Percentiles rank a stretch among this genome's conserved stretches.
These are phyloP conservation scores for Penicillium tannophilum DNA, from an alignment of 495 filamentous ascomycete genomes.

Conservation along the genomic window DNA sequence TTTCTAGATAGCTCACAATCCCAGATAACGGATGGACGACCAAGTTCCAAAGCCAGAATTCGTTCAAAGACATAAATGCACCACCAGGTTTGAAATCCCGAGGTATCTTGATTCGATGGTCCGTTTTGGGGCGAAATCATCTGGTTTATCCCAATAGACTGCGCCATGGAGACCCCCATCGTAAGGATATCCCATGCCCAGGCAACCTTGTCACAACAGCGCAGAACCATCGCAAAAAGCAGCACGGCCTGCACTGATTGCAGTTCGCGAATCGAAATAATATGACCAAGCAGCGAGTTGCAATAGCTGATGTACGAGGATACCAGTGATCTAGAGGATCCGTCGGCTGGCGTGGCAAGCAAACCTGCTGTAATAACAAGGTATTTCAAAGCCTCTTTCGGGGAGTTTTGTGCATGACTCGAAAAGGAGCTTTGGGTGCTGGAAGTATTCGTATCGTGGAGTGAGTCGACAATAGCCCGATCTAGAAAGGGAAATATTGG, in stretches of 20 bases:
- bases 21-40: slow-evolving; percentile 16
- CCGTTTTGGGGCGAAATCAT: not conserved
- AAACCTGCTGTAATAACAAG: not conserved
- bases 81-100: slow-evolving; percentile 10
- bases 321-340: not conserved
- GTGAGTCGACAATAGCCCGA: not conserved
- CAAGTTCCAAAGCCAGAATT: slow-evolving; percentile 14
- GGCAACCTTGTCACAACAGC: slow-evolving; percentile 14
- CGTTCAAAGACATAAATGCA: slow-evolving; percentile 18
- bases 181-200: slow-evolving; percentile 20
- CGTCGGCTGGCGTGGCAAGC: not conserved
- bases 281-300: slow-evolving; percentile 16
- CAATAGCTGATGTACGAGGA: slow-evolving; percentile 15
- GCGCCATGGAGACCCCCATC: slow-evolving; percentile 18
- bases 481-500: not conserved
- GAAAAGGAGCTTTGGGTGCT: not conserved
- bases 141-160: slow-evolving; percentile 16
- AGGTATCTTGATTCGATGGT: not conserved
- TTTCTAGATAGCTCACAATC: slow-evolving; percentile 11
- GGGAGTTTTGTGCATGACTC: not conserved
- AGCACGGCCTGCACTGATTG: slow-evolving; percentile 13
- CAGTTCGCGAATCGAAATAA: slow-evolving; percentile 6
- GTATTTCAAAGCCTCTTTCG: not conserved
- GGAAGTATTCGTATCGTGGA: not conserved
- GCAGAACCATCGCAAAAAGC: slow-evolving; percentile 14